A percentile compares a stretch with the other conserved stretches of the same genome.
These are phyloP conservation scores for Ogataea nakhonphanomensis DNA, from an alignment of 805 yeast genomes.

Conservation along the genomic window DNA sequence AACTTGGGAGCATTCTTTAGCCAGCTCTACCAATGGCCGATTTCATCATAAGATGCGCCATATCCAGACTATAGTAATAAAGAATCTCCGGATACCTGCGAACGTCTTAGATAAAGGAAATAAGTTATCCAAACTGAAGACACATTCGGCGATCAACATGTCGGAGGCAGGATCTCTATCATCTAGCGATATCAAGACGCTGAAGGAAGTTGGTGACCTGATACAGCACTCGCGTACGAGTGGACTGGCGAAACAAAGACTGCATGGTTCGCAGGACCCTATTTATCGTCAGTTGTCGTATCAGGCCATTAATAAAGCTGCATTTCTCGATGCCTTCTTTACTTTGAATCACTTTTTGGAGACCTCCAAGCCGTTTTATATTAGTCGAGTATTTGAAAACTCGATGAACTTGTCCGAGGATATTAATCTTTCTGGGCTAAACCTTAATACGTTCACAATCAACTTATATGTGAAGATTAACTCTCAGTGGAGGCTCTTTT, in stretches of 20 bases:
- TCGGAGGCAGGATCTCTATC: background rate
- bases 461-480: conserved; percentile 21
- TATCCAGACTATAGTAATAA: conserved; percentile 19
- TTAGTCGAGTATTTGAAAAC: conserved; percentile 33
- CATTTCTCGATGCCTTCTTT: conserved; percentile 34
- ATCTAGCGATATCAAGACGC: conserved; percentile 2
- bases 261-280: conserved; percentile 18
- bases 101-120: background rate
- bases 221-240: conserved; percentile 3
- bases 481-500: conserved; percentile 25
- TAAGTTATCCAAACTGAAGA: conserved; percentile 6
- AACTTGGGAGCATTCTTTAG: conserved; percentile 7
- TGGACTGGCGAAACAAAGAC: background rate
- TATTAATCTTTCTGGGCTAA: conserved; percentile 18
- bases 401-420: conserved; percentile 29
- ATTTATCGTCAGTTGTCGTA: conserved; percentile 28
- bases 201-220: conserved; percentile 15
- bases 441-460: conserved; percentile 23
- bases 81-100: conserved; percentile 14
- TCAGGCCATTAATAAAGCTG: conserved; percentile 27
- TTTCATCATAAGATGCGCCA: conserved; percentile 27
- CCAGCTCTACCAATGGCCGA: conserved; percentile 3
- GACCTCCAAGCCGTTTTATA: conserved; percentile 30
- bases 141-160: conserved; percentile 13
- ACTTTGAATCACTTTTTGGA: conserved; percentile 32